Evolutionary conservation across 768 basidiomycete genomes (phyloP), one percentile per base, ranked within the genome.

Genomic region (Antrodiella citrinella): DNA sequence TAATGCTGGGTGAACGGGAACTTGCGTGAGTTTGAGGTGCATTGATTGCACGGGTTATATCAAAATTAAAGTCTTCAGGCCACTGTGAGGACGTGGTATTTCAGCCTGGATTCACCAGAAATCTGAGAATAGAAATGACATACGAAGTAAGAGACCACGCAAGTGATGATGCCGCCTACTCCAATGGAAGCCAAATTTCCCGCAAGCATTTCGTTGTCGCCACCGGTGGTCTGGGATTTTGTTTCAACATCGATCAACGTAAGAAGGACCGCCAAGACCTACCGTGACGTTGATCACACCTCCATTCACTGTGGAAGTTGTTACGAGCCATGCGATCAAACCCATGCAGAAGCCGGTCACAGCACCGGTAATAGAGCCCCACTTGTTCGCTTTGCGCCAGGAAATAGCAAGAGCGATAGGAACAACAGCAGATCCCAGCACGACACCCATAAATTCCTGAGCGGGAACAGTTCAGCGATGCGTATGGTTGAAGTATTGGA

Each of bases 111-210:
- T 26, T 41, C 15, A 35, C 19, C 11, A 13, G 42, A 44, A 25
- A 13, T 18, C n/a, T n/a, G n/a, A n/a, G n/a, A n/a, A n/a, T n/a
- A n/a, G n/a, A n/a, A n/a, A n/a, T 35, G 4, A 66, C 80, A 51
- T 60, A 85, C 84, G 20, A 92, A 69, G 43, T 81, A 63, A 0
- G 91, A 90, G 26, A 75, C 67, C 2, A 66, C 70, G 20, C 81
- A 72, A 2, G 91, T 76, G 54, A 96, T 71, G 49, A 96, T 82
- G 3, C 77, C 90, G 5, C 91, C 89, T 11, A 87, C 72, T 22
- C 79, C 85, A 55, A 94, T 88, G 2, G 90, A 82, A 1, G 83
- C 84, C n/a, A 95, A 69, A 67, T 94, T 93, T 2, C 93, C 93
- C 0, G 90, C 83, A 13, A 96, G 73, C 91, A 96, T 94, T 59